Evolutionary conservation across 768 basidiomycete genomes (phyloP).

Genomic region (Lyophyllum semitale): DNA sequence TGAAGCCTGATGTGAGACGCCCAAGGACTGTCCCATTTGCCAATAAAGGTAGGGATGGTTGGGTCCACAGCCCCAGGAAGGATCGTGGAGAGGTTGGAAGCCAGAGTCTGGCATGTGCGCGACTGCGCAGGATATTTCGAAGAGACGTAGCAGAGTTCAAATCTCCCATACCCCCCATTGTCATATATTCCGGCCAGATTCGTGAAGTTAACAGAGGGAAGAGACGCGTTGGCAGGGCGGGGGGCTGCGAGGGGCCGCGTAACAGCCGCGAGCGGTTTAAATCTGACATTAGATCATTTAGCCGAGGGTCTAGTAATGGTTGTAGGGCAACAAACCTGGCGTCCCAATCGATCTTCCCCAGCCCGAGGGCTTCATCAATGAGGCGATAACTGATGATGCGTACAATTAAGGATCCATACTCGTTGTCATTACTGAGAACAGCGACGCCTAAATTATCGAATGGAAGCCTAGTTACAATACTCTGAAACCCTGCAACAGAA

Average conservation of each 20-base stretch:
- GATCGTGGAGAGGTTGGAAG: slow-evolving; percentile 5
- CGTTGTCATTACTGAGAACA: slow-evolving; percentile 27
- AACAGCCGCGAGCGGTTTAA: neutral
- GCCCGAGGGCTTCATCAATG: slow-evolving; percentile 23
- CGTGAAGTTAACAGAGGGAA: neutral
- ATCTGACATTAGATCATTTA: neutral
- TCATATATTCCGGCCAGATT: neutral
- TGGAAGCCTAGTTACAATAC: slow-evolving; percentile 24
- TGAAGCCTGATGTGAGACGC: slow-evolving; percentile 15
- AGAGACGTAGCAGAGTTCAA: neutral
- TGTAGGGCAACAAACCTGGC: slow-evolving; percentile 11
- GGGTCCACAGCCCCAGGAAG: slow-evolving; percentile 21
- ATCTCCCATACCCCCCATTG: neutral
- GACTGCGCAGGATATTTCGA: neutral
- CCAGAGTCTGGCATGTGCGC: slow-evolving; percentile 3
- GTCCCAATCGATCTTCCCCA: slow-evolving; percentile 26
- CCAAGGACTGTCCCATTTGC: slow-evolving; percentile 15
- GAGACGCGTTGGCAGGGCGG: neutral
- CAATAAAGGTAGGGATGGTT: slow-evolving; percentile 19
- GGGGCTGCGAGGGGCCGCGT: neutral
- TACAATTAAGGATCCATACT: slow-evolving; percentile 18
- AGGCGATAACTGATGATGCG: slow-evolving; percentile 24
- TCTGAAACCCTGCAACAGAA: slow-evolving; percentile 17
- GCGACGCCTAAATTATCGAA: slow-evolving; percentile 26
- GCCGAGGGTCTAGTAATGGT: neutral